phyloP scores from a whole-genome alignment of 2,329 filamentous ascomycete genomes.

The Dothideomycetidae sp. region DNA sequence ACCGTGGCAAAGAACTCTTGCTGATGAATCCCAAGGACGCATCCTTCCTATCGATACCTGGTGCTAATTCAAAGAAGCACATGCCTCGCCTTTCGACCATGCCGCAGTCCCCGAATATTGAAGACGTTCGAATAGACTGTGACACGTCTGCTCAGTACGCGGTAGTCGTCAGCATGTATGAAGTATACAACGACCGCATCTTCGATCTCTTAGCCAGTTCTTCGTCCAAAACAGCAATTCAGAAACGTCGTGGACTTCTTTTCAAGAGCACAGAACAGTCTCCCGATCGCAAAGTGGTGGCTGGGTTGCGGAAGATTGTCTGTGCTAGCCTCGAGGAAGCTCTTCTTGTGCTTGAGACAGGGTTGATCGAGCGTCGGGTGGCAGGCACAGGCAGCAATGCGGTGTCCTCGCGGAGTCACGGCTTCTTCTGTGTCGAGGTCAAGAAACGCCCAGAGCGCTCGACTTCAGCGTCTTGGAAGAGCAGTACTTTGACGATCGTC shows the following conservation, averaged over 20 bases:
- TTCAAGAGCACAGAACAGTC: constrained; percentile 88
- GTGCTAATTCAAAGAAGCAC: constrained; percentile 37
- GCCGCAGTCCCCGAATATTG: constrained; percentile 61
- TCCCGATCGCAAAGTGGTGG: constrained; percentile 85
- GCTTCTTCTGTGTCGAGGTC: constrained; percentile 90
- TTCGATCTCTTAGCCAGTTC: constrained; percentile 71
- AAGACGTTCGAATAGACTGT: constrained; percentile 50
- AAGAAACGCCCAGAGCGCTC: constrained; percentile 52
- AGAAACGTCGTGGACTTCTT: constrained; percentile 59
- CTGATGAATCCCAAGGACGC: constrained; percentile 11
- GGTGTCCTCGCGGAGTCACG: constrained; percentile 80
- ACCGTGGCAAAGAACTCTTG: constrained; percentile 2
- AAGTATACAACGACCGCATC: constrained; percentile 97
- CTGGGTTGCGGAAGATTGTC: constrained; percentile 78
- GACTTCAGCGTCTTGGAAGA: constrained; percentile 43
- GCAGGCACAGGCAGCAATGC: constrained; percentile 89
- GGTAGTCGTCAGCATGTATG: constrained; percentile 91
- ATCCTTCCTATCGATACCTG: constrained; percentile 26
- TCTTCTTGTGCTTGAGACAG: constrained; percentile 76
- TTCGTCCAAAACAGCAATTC: constrained; percentile 40
- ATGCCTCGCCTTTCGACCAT: constrained; percentile 56
- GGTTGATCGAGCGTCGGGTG: constrained; percentile 72
- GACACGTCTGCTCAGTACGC: constrained; percentile 66
- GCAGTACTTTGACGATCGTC: constrained; percentile 72
- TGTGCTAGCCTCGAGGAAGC: constrained; percentile 74